Conservation (phyloP, 1,284 basidiomycete species). For the Amanita bisporigera region DNA sequence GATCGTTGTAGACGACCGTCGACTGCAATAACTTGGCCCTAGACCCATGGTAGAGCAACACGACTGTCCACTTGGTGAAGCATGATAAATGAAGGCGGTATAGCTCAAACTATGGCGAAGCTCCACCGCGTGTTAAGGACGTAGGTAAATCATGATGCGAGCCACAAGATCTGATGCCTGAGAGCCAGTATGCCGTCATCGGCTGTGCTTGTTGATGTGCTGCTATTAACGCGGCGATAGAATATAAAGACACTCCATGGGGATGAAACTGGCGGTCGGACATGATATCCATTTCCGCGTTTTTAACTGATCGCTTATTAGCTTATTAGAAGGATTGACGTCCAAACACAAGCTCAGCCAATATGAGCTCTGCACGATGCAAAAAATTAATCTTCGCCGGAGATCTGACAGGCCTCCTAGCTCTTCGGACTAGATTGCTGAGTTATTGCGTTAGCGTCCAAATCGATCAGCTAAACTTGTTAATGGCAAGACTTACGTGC, state of each 20-base stretch:
- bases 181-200: not conserved
- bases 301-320: too few species aligned
- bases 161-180: not conserved
- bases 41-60: not conserved
- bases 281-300: too few species aligned
- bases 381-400: not conserved
- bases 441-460: not conserved
- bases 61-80: not conserved
- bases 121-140: not conserved
- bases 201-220: not conserved
- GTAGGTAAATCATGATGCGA: not conserved
- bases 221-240: not conserved
- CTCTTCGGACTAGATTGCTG: conserved; percentile 2
- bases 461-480: not conserved
- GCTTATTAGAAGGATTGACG: not conserved
- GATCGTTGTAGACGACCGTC: not conserved
- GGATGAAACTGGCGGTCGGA: too few species aligned
- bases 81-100: not conserved
- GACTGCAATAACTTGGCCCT: not conserved
- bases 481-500: not conserved
- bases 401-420: not conserved
- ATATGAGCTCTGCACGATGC: not conserved
- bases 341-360: not conserved
- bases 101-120: not conserved
- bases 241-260: not conserved